phyloP scores from a whole-genome alignment of 164 flowering plant species.

The Macadamia tetraphylla region DNA sequence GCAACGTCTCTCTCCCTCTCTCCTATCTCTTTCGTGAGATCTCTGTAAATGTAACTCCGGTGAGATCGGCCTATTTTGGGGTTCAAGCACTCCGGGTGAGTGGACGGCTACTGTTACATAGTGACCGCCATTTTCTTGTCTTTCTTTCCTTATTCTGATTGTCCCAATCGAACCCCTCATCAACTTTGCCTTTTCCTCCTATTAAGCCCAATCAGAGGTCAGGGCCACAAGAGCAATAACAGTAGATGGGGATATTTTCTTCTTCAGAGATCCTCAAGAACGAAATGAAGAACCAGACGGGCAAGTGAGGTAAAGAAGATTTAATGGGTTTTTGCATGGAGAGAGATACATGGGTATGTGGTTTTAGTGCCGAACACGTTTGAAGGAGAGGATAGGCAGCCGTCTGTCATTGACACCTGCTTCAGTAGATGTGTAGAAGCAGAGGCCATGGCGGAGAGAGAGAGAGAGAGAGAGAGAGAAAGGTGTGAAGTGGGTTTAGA shows the following conservation, averaged over 20 bases:
- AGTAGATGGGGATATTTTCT: slow-evolving; percentile 15
- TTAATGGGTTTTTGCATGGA: slow-evolving; percentile 31
- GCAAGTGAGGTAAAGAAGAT: slow-evolving; percentile 6
- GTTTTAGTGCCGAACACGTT: slow-evolving; percentile 15
- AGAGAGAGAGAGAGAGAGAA: slow-evolving; percentile 8
- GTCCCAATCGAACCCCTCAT: slow-evolving; percentile 3
- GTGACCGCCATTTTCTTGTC: too few species aligned
- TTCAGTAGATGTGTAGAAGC: slow-evolving; percentile 15
- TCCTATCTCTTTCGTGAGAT: too few species aligned
- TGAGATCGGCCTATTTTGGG: too few species aligned
- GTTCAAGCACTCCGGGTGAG: too few species aligned
- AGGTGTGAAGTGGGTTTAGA: neutral
- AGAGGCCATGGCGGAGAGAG: slow-evolving; percentile 13
- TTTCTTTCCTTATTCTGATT: too few species aligned
- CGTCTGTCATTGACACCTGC: slow-evolving; percentile 17
- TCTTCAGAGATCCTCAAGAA: slow-evolving; percentile 21
- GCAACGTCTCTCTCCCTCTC: too few species aligned
- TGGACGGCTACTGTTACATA: too few species aligned
- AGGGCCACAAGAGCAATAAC: slow-evolving; percentile 32
- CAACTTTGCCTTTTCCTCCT: slow-evolving; percentile 16
- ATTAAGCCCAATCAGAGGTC: slow-evolving; percentile 44
- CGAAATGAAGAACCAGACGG: slow-evolving; percentile 12
- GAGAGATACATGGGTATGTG: slow-evolving; percentile 20
- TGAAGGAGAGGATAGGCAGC: slow-evolving; percentile 9
- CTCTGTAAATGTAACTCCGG: too few species aligned